These are phyloP conservation scores for Exophiala calicioides DNA, from an alignment of 2,329 filamentous ascomycete genomes.

Conservation along the genomic window DNA sequence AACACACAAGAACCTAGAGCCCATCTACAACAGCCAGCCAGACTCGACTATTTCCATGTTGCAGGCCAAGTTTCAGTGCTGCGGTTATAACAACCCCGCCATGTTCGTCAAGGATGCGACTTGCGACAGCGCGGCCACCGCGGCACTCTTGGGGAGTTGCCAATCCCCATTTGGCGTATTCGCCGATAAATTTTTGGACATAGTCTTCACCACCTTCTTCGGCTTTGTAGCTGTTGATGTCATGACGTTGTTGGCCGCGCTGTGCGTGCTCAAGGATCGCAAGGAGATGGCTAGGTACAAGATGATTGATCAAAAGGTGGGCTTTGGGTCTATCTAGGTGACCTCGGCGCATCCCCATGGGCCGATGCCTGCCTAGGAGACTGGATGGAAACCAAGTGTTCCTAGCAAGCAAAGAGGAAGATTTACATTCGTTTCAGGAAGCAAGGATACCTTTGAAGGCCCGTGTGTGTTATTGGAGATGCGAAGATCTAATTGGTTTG, in stretches of 20 bases:
- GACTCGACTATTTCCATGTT: conserved; percentile 64
- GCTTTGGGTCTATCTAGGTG: conserved; percentile 35
- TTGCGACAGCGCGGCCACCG: conserved; percentile 70
- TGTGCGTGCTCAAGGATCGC: conserved; percentile 77
- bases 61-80: conserved; percentile 77
- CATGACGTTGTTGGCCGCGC: conserved; percentile 68
- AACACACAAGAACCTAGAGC: conserved; percentile 62
- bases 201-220: conserved; percentile 77
- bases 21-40: conserved; percentile 62
- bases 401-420: too few relatives aligned
- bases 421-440: too few relatives aligned
- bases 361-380: too few relatives aligned
- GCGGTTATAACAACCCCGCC: conserved; percentile 74
- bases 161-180: conserved; percentile 67
- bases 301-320: conserved; percentile 78
- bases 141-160: conserved; percentile 70
- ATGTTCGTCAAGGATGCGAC: conserved; percentile 68
- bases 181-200: conserved; percentile 70
- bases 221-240: conserved; percentile 72
- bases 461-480: too few relatives aligned
- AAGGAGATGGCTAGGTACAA: conserved; percentile 77
- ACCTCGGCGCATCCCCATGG: background rate
- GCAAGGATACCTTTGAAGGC: too few relatives aligned
- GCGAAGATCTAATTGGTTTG: too few relatives aligned
- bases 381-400: too few relatives aligned